Evolutionary conservation across 1,139 yeast genomes (phyloP), one percentile per base, ranked within the genome.

Genomic region (Geotrichum macrosporum): DNA sequence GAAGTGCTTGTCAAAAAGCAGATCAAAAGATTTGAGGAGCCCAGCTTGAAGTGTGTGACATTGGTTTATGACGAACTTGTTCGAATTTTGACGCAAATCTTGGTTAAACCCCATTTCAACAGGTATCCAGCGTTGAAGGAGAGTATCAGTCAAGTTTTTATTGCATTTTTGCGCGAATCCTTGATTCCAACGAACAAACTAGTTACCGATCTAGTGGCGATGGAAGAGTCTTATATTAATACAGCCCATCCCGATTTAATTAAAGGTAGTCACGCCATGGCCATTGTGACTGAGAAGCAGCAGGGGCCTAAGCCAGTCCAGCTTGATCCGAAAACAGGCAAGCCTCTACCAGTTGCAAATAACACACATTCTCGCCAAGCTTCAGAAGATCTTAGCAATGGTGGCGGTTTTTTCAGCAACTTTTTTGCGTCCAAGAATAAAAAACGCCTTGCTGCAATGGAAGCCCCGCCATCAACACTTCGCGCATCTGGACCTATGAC

Each of bases 161-260:
- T 89, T 52, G 83, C 81, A 57, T 92, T 79, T 62, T 74, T 92
- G 64, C 81, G 95, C 65, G 84, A 79, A 51, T 81, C 86, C 30
- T 78, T 86, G 59, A 66, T 80, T 26, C 98, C 98, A 53, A 87
- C 98, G 29, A 88, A 83, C 65, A 76, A 76, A 45, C 85, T 92
- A 62, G 96, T 89, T 33, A 68, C 75, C 38, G 97, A 92, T 65
- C 74, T 92, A 45, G 89, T 92, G 55, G 72, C 70, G 50, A 72
- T 95, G 54, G 98, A 92, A 68, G 92, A 86, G 63, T 85, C 95
- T n/a, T 92, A 92, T 67, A 92, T 92, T 59, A 92, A 92, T 67
- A 92, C 97, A 13, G 97, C 96, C 1, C 98, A 92, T 63, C 98
- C 98, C 2, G 98, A 92, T 64, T 77, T 92, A 59, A 74, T 92